Percentiles rank a stretch among this genome's conserved stretches.
phyloP scores from a whole-genome alignment of 2,329 filamentous ascomycete species.

The Pseudogymnoascus pannorum region DNA sequence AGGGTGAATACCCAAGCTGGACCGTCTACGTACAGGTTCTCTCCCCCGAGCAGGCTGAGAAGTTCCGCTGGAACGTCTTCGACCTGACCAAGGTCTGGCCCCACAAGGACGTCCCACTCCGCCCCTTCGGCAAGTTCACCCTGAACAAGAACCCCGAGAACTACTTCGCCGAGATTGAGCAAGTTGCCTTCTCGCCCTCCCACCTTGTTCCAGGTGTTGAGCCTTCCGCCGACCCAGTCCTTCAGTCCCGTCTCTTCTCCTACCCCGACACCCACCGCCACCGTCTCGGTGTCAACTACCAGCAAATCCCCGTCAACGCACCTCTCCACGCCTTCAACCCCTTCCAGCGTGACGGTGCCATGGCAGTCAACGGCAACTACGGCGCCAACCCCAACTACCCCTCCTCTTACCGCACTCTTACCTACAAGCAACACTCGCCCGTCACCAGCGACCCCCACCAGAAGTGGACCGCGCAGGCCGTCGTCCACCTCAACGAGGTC shows the following conservation, averaged over 20 bases:
- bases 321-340: constrained; percentile 51
- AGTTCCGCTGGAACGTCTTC: constrained; percentile 56
- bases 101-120: constrained; percentile 52
- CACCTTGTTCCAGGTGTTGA: constrained; percentile 62
- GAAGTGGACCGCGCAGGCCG: constrained; percentile 40
- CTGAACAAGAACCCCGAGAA: constrained; percentile 58
- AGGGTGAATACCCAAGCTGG: constrained; percentile 56
- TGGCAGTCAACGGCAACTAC: constrained; percentile 62
- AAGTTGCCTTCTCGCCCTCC: constrained; percentile 60
- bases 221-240: constrained; percentile 61
- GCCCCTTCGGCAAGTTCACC: constrained; percentile 53
- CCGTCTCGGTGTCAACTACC: constrained; percentile 50
- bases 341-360: constrained; percentile 65
- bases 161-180: constrained; percentile 62
- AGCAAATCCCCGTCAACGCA: constrained; percentile 46
- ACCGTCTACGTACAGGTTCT: constrained; percentile 57
- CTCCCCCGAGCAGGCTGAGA: constrained; percentile 53
- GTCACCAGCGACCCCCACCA: constrained; percentile 36
- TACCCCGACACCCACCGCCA: constrained; percentile 60
- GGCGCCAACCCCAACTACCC: constrained; percentile 53
- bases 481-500: constrained; percentile 38
- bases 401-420: constrained; percentile 40
- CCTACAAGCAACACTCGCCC: constrained; percentile 36
- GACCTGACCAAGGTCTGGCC: constrained; percentile 67
- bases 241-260: constrained; percentile 63